A percentile compares a stretch with the other conserved stretches of the same genome.
Conservation (phyloP, 1,284 basidiomycete genomes). For the Cronartium quercuum region DNA sequence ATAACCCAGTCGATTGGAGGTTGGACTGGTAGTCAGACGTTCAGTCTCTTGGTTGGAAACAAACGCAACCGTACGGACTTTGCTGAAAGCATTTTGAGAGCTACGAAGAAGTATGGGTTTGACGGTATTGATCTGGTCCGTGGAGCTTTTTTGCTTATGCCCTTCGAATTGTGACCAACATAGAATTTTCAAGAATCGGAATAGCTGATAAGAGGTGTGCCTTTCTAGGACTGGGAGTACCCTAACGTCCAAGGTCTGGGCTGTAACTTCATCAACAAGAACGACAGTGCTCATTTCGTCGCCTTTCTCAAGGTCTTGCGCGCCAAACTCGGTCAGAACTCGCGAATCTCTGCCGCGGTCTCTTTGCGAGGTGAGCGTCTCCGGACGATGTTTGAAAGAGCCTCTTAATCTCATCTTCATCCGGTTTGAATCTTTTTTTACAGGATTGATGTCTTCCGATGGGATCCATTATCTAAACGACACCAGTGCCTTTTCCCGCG, state of each 20-base stretch:
- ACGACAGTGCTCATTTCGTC: constrained; percentile 20
- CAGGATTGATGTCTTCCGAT: constrained; percentile 24
- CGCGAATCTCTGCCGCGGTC: constrained; percentile 20
- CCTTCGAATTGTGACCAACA: too few relatives aligned
- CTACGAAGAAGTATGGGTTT: constrained; percentile 13
- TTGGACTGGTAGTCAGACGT: constrained; percentile 25
- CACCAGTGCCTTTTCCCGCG: constrained; percentile 12
- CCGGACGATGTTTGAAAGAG: too few relatives aligned
- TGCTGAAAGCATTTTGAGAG: background rate
- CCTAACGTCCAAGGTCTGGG: constrained; percentile 31
- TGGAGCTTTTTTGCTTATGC: too few relatives aligned
- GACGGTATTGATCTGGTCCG: constrained; percentile 23
- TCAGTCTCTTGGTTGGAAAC: constrained; percentile 22
- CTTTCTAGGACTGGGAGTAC: constrained; percentile 30
- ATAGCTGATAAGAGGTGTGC: too few relatives aligned
- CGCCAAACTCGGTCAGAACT: background rate
- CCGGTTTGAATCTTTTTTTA: background rate
- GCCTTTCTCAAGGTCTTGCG: constrained; percentile 13
- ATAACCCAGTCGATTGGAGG: constrained; percentile 4
- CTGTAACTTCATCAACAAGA: constrained; percentile 17
- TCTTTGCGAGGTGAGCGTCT: constrained; percentile 5
- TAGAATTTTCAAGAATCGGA: too few relatives aligned
- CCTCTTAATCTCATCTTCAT: too few relatives aligned
- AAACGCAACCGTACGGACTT: constrained; percentile 12
- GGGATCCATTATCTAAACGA: constrained; percentile 10